Conservation (phyloP, 495 filamentous ascomycete genomes). For the Talaromyces nanjingensis region DNA sequence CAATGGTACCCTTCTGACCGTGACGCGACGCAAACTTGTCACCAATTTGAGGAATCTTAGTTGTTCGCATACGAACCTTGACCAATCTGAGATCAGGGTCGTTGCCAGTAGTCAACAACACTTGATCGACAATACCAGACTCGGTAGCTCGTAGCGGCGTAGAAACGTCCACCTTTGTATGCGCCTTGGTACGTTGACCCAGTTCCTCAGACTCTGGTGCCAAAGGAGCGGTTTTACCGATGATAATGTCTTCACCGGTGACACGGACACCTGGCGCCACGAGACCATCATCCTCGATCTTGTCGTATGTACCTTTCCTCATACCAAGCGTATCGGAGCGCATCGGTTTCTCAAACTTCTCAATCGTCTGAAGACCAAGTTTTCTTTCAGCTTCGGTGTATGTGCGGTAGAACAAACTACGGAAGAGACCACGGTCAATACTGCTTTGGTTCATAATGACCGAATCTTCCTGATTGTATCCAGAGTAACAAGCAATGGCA, state of each 20-base stretch:
- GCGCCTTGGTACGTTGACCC: slow-evolving; percentile 79
- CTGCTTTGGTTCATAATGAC: slow-evolving; percentile 99
- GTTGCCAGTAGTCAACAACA: slow-evolving; percentile 81
- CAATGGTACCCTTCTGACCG: slow-evolving; percentile 98
- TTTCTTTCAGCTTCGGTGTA: slow-evolving; percentile 95
- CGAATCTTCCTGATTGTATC: slow-evolving; percentile 99
- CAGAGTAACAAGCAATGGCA: slow-evolving; percentile 92
- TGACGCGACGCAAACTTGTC: slow-evolving; percentile 99
- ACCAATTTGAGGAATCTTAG: slow-evolving; percentile 96
- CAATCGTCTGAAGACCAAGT: slow-evolving; percentile 80
- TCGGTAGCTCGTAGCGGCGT: slow-evolving; percentile 92
- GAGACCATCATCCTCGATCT: slow-evolving; percentile 92
- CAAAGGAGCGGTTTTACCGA: slow-evolving; percentile 95
- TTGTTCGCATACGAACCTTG: slow-evolving; percentile 94
- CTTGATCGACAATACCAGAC: slow-evolving; percentile 91
- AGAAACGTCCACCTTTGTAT: slow-evolving; percentile 90
- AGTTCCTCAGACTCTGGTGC: slow-evolving; percentile 88
- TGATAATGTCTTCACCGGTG: slow-evolving; percentile 97
- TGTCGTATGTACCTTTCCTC: slow-evolving; percentile 96
- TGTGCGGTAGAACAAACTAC: slow-evolving; percentile 94
- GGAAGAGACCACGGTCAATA: slow-evolving; percentile 94
- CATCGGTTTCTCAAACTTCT: slow-evolving; percentile 91
- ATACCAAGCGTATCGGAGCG: slow-evolving; percentile 79
- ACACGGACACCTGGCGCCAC: slow-evolving; percentile 89
- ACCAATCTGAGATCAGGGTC: slow-evolving; percentile 85